Evolutionary conservation across 1,284 basidiomycete species (phyloP), one percentile per base, ranked within the genome.

Genomic region (Trichosporon inkin): DNA sequence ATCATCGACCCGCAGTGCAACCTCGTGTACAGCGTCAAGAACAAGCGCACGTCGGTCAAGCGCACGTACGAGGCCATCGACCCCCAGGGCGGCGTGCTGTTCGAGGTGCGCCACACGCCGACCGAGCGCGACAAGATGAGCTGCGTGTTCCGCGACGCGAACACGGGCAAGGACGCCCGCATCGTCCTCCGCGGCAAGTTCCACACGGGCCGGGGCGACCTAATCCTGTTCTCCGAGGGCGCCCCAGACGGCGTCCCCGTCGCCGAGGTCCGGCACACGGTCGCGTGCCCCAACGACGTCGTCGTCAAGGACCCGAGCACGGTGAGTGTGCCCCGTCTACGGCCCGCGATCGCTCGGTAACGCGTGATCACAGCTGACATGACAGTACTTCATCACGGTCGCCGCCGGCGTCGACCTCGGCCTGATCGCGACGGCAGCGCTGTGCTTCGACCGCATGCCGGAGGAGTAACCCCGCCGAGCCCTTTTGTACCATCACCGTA

Each of bases 391-490:
- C 24, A 49, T 49, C 44, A 49, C 44, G 44, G 44, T 49, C 44
- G 44, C 44, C 44, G 44, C 44, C 44, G 44, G 44, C 44, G 44
- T 49, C 44, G 44, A 49, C 44, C 44, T 49, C 6, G 44, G 44
- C 28, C 44, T 49, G 44, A 49, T 49, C 44, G 44, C 44, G 44
- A 49, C 44, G 44, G 16, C 28, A 7, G 24, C 44, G 44, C 44
- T 49, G 22, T 49, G 44, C 44, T 49, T 49, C 7, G 44, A 49
- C 44, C 44, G 44, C 24, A 49, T 49, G 44, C 17, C 44, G 14
- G 22, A 49, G 22, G 44, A n/a, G 16, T 49, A 17, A 49, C 24
- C 16, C 28, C 28, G 41, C 28, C 22, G 22, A 28, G 17, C 22
- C 24, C 24, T 13, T 38, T 49, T 28, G 44, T 24, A 49, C 28